Percentiles rank a stretch among this genome's conserved stretches.
phyloP scores from a whole-genome alignment of 2,329 filamentous ascomycete genomes.

The Neurospora sp. region DNA sequence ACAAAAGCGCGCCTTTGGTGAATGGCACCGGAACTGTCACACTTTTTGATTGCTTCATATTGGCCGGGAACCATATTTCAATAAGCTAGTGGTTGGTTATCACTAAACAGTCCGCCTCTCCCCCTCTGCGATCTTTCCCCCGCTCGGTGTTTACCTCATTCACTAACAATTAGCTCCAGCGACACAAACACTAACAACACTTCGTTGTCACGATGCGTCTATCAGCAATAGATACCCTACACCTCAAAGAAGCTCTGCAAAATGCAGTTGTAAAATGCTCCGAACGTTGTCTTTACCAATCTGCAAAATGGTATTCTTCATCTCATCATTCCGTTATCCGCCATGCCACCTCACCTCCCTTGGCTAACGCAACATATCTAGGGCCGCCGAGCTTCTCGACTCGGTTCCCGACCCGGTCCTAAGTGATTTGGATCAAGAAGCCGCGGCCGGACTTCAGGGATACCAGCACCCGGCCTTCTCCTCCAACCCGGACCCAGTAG shows the following conservation, averaged over 20 bases:
- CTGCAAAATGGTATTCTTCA: conserved; percentile 73
- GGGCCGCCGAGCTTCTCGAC: conserved; percentile 89
- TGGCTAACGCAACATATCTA: conserved; percentile 28
- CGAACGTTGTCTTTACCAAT: conserved; percentile 90
- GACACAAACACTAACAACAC: neutral
- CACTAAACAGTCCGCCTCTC: neutral
- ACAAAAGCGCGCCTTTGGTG: neutral
- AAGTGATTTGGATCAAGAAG: conserved; percentile 43
- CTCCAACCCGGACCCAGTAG: conserved; percentile 57
- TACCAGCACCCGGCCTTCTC: conserved; percentile 40
- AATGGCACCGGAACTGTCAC: neutral
- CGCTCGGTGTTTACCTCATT: neutral
- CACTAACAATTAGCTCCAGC: neutral
- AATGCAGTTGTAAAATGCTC: conserved; percentile 85
- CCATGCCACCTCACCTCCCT: conserved; percentile 6
- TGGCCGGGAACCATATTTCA: neutral
- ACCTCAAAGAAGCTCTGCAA: conserved; percentile 67
- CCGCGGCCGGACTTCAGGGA: conserved; percentile 18
- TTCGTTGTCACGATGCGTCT: conserved; percentile 36
- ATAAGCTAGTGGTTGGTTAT: neutral
- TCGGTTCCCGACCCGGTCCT: conserved; percentile 56
- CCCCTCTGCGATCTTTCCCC: neutral
- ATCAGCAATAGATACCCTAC: conserved; percentile 45
- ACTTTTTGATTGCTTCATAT: neutral
- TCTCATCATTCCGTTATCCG: neutral